These are phyloP conservation scores for Citrullus amarus DNA, from an alignment of 306 rosid genomes.

Conservation along the genomic window DNA sequence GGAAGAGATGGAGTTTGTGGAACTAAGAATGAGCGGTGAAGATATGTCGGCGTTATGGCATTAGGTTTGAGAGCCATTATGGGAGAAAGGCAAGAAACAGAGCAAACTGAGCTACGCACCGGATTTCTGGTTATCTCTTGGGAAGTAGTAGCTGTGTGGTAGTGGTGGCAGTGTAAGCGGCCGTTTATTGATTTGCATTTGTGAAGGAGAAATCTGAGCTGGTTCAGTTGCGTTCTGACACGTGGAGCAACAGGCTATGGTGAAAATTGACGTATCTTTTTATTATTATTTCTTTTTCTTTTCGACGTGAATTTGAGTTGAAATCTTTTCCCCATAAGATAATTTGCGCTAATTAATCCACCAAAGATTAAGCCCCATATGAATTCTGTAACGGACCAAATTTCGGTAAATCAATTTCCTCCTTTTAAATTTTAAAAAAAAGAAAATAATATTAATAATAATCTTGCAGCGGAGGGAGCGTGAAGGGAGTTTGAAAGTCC, in stretches of 20 bases:
- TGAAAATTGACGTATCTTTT: background rate
- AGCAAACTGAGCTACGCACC: background rate
- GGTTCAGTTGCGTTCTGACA: background rate
- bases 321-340: background rate
- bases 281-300: background rate
- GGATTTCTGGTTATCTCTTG: background rate
- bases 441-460: too few relatives aligned
- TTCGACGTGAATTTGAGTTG: background rate
- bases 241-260: background rate
- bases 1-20: slow-evolving; percentile 1
- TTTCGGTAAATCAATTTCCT: too few relatives aligned
- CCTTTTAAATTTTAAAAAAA: too few relatives aligned
- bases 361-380: too few relatives aligned
- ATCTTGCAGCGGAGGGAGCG: too few relatives aligned
- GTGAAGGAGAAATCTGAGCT: background rate
- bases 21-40: background rate
- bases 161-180: background rate
- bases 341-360: too few relatives aligned
- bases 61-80: background rate
- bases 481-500: too few relatives aligned
- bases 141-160: background rate
- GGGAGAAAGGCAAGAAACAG: background rate
- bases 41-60: background rate
- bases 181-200: background rate
- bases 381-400: too few relatives aligned